A percentile compares a stretch with the other conserved stretches of the same genome.
Evolutionary conservation across 163 green algal species (phyloP).

Genomic region (Coccomyxa subellipsoidea): DNA sequence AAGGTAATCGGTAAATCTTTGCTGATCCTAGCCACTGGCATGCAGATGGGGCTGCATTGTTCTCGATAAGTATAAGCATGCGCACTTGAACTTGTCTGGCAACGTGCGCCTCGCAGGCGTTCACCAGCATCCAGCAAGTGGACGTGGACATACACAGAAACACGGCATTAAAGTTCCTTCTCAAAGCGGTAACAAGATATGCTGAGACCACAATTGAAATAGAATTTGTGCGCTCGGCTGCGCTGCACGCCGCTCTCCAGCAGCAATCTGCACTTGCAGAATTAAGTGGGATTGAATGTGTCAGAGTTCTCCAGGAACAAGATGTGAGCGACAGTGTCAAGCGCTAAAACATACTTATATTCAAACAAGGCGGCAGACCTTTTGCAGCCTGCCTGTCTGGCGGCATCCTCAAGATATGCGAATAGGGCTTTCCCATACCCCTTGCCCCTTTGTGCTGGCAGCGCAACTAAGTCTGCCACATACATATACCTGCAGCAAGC

Average conservation of each 20-base stretch:
- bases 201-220: neutral
- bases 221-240: neutral
- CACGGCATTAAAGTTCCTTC: neutral
- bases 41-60: too few species aligned
- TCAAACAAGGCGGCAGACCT: too few species aligned
- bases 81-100: too few species aligned
- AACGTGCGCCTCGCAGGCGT: too few species aligned
- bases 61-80: too few species aligned
- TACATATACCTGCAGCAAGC: conserved; percentile 4
- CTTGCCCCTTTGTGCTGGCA: neutral
- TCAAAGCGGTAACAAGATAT: neutral
- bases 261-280: neutral
- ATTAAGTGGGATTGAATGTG: neutral
- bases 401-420: neutral
- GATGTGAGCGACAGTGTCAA: too few species aligned
- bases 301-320: too few species aligned
- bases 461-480: neutral
- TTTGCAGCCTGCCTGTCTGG: neutral
- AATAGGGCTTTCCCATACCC: neutral
- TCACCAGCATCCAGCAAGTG: too few species aligned
- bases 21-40: too few species aligned
- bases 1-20: too few species aligned
- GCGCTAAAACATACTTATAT: too few species aligned
- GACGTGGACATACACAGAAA: neutral
- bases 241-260: neutral